phyloP scores from a whole-genome alignment of 2,329 filamentous ascomycete species.

The Sporothrix globosa region DNA sequence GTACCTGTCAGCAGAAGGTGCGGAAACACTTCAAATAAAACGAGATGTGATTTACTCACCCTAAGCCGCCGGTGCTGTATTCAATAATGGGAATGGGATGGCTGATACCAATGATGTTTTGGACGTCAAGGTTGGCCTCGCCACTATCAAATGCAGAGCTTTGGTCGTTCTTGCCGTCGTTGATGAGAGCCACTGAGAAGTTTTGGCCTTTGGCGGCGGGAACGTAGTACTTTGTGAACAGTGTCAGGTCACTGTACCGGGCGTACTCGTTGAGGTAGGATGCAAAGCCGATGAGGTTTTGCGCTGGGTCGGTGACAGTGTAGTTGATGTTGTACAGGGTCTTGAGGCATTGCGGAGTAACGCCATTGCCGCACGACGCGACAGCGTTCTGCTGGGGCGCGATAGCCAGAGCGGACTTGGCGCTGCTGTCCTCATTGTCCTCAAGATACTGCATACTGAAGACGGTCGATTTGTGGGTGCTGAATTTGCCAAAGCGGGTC shows the following conservation, averaged over 20 bases:
- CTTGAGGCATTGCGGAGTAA: slow-evolving; percentile 55
- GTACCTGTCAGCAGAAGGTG: background rate
- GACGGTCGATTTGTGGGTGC: slow-evolving; percentile 48
- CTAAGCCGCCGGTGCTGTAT: slow-evolving; percentile 62
- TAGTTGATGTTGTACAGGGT: slow-evolving; percentile 53
- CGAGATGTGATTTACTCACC: background rate
- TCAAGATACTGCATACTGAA: slow-evolving; percentile 44
- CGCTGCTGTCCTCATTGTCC: slow-evolving; percentile 32
- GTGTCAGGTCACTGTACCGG: slow-evolving; percentile 53
- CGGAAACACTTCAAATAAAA: background rate
- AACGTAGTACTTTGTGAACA: slow-evolving; percentile 56
- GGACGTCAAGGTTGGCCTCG: slow-evolving; percentile 67
- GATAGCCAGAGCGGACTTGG: background rate
- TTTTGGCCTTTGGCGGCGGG: slow-evolving; percentile 55
- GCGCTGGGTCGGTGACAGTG: slow-evolving; percentile 39
- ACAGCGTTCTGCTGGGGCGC: background rate
- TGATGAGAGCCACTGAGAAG: slow-evolving; percentile 61
- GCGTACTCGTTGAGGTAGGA: slow-evolving; percentile 55
- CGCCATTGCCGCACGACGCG: slow-evolving; percentile 45
- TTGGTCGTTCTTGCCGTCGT: slow-evolving; percentile 58
- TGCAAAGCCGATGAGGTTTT: slow-evolving; percentile 46
- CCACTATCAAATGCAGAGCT: slow-evolving; percentile 44
- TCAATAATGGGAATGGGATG: slow-evolving; percentile 59
- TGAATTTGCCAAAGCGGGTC: slow-evolving; percentile 61
- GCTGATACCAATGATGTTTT: slow-evolving; percentile 61